Evolutionary conservation across 441 rosid genomes (phyloP).

Genomic region (Manihot esculenta): DNA sequence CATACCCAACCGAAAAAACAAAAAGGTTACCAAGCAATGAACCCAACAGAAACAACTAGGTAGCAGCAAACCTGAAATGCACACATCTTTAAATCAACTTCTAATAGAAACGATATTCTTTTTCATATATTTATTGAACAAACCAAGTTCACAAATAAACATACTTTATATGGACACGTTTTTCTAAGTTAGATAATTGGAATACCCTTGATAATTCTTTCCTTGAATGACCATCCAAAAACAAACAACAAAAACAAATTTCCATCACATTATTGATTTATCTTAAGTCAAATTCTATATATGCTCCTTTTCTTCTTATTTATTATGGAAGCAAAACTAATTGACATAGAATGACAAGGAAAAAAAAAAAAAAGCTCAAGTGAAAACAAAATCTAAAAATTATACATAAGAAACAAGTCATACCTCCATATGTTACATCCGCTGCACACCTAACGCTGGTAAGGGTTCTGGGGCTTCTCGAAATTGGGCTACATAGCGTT

Average conservation of each 20-base stretch:
- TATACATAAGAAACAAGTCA: not conserved
- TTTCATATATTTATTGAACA: not conserved
- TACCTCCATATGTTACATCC: slow-evolving; percentile 32
- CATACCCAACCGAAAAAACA: not conserved
- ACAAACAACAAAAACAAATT: not conserved
- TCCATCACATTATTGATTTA: not conserved
- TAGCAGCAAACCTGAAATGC: not conserved
- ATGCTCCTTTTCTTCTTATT: not conserved
- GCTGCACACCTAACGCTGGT: slow-evolving; percentile 23
- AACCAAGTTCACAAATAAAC: not conserved
- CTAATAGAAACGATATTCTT: not conserved
- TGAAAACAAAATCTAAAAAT: not conserved
- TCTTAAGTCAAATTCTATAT: not conserved
- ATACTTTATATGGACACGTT: not conserved
- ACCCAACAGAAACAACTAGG: not conserved
- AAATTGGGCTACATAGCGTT: slow-evolving; percentile 1
- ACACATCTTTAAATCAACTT: too few relatives aligned
- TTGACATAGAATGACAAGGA: not conserved
- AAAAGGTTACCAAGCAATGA: not conserved
- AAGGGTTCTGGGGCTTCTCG: slow-evolving; percentile 7
- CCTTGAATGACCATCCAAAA: slow-evolving; percentile 3
- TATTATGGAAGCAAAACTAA: slow-evolving; percentile 1
- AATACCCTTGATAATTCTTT: not conserved
- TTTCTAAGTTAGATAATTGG: not conserved
- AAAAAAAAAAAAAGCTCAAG: not conserved